These are phyloP conservation scores for Penicillium sclerotiorum DNA, from an alignment of 2,329 filamentous ascomycete genomes.

Conservation along the genomic window DNA sequence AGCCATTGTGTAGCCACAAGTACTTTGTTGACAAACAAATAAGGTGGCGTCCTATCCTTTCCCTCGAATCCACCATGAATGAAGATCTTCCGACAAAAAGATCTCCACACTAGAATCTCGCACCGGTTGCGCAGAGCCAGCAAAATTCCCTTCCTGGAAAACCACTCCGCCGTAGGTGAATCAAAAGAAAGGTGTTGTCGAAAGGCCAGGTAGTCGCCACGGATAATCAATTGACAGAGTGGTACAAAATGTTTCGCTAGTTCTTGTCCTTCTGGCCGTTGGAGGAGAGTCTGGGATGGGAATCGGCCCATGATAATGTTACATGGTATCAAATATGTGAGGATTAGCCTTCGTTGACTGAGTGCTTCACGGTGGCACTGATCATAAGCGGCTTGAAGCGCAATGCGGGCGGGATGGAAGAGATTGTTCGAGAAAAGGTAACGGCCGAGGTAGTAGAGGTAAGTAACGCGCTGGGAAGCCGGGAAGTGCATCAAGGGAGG, in stretches of 20 bases:
- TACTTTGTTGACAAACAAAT: slow-evolving; percentile 72
- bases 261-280: slow-evolving; percentile 68
- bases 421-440: slow-evolving; percentile 86
- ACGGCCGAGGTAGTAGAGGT: slow-evolving; percentile 89
- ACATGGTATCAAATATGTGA: slow-evolving; percentile 79
- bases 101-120: slow-evolving; percentile 81
- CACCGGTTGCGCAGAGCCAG: slow-evolving; percentile 75
- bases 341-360: slow-evolving; percentile 75
- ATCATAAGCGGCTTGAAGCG: slow-evolving; percentile 76
- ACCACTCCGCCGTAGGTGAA: slow-evolving; percentile 66
- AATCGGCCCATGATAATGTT: slow-evolving; percentile 86
- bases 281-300: slow-evolving; percentile 67
- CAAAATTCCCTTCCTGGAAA: slow-evolving; percentile 74
- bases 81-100: slow-evolving; percentile 76
- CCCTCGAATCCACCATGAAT: slow-evolving; percentile 69
- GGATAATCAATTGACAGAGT: slow-evolving; percentile 70
- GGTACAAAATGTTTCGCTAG: slow-evolving; percentile 70
- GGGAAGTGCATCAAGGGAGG: slow-evolving; percentile 81
- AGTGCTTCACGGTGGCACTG: slow-evolving; percentile 64
- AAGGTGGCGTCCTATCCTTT: slow-evolving; percentile 64
- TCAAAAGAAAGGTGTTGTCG: slow-evolving; percentile 65
- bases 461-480: slow-evolving; percentile 84
- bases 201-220: slow-evolving; percentile 74
- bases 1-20: slow-evolving; percentile 65
- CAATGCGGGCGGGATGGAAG: slow-evolving; percentile 74